Percentiles rank a stretch among this genome's conserved stretches.
Conservation (phyloP, 73 alveolate genomes). For the Paraurostyla sp. region DNA sequence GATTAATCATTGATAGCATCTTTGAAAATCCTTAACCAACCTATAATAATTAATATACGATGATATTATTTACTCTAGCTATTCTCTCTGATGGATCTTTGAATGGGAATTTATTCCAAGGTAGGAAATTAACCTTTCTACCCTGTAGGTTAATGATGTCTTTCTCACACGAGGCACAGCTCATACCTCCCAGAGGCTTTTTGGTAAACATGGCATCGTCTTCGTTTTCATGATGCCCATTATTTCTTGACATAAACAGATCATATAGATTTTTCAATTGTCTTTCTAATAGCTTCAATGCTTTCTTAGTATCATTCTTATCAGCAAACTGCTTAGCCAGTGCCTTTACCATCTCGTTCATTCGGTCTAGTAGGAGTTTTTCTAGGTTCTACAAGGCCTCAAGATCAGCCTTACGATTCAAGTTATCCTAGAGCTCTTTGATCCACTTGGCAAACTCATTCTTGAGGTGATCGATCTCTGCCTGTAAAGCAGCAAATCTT, state of each 20-base stretch:
- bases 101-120: conserved; percentile 92
- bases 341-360: conserved; percentile 61
- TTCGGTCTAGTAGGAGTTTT: conserved; percentile 23
- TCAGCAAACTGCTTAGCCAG: conserved; percentile 93
- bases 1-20: conserved; percentile 78
- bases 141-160: conserved; percentile 86
- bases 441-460: conserved; percentile 74
- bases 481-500: conserved; percentile 69
- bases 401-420: conserved; percentile 67
- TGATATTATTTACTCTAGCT: conserved; percentile 79
- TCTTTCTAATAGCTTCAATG: conserved; percentile 89
- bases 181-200: conserved; percentile 95
- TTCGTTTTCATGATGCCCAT: conserved; percentile 69
- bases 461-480: conserved; percentile 82
- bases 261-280: conserved; percentile 87
- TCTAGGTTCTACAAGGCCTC: conserved; percentile 67
- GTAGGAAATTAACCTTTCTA: conserved; percentile 79
- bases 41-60: background rate
- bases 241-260: conserved; percentile 55
- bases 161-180: conserved; percentile 97
- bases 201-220: conserved; percentile 97
- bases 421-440: conserved; percentile 59
- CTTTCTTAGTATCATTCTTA: conserved; percentile 92
- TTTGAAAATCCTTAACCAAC: conserved; percentile 81
- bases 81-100: conserved; percentile 93